phyloP scores from a whole-genome alignment of 352 stramenopile genomes.

The Globisporangium viniferum region DNA sequence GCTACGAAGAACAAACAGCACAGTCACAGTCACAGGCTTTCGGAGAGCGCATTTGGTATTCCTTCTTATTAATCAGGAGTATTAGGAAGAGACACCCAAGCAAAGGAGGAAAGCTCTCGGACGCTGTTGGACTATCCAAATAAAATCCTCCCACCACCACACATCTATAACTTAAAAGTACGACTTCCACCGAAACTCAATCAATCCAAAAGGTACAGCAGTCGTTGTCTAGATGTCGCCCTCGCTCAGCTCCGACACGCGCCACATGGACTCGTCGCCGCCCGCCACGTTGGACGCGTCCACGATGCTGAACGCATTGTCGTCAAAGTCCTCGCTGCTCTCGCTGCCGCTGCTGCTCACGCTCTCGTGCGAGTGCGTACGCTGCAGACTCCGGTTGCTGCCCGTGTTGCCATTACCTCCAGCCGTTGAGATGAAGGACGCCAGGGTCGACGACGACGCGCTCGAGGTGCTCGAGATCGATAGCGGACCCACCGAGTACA shows the following conservation, averaged over 20 bases:
- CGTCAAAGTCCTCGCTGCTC: constrained; percentile 24
- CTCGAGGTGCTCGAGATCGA: constrained; percentile 15
- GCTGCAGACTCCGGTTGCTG: not conserved
- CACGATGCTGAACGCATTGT: constrained; percentile 19
- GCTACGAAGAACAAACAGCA: not conserved
- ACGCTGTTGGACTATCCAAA: not conserved
- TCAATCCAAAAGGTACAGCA: not conserved
- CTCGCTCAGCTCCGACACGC: constrained; percentile 38
- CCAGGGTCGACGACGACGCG: constrained; percentile 17
- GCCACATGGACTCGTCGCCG: constrained; percentile 19
- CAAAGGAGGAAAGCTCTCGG: not conserved
- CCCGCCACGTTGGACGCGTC: constrained; percentile 14
- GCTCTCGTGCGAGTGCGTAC: constrained; percentile 14
- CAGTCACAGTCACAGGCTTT: not conserved
- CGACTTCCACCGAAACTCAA: not conserved
- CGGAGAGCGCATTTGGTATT: not conserved
- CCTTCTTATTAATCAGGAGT: not conserved
- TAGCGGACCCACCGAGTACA: constrained; percentile 21
- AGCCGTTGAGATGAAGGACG: not conserved
- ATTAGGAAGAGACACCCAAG: not conserved
- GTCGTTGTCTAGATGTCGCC: constrained; percentile 29
- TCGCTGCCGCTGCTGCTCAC: constrained; percentile 18
- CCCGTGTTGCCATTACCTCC: not conserved
- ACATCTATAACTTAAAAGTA: constrained; percentile 15
- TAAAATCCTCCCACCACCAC: not conserved